phyloP scores from a whole-genome alignment of 1,284 basidiomycete species.

The Apiotrichum veenhuisii region DNA sequence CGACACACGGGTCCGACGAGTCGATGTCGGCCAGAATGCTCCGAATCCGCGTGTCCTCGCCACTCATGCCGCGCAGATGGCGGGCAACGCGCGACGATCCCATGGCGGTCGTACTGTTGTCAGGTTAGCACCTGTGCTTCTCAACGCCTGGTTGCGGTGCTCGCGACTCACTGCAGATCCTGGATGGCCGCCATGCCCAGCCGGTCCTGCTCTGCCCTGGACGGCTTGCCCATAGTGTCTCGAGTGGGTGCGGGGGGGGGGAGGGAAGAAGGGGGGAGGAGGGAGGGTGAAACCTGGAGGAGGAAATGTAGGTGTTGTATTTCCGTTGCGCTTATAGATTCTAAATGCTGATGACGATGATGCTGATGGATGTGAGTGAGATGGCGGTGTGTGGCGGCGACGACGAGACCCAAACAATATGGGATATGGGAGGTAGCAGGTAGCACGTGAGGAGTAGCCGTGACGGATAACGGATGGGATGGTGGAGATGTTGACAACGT shows the following conservation, averaged over 20 bases:
- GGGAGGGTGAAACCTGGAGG: neutral
- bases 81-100: neutral
- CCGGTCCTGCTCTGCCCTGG: conserved; percentile 5
- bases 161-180: conserved; percentile 9
- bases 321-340: too few species aligned
- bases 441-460: too few species aligned
- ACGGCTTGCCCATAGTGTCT: conserved; percentile 12
- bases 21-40: conserved; percentile 7
- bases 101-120: neutral
- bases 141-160: too few species aligned
- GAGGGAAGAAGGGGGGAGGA: neutral
- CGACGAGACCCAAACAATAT: too few species aligned
- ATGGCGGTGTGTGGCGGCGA: too few species aligned
- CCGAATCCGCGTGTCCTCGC: conserved; percentile 12
- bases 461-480: too few species aligned
- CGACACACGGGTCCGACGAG: neutral
- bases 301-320: too few species aligned
- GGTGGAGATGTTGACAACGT: too few species aligned
- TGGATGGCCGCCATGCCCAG: conserved; percentile 10
- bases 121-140: neutral
- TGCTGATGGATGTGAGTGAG: too few species aligned
- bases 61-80: neutral
- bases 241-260: too few species aligned
- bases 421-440: too few species aligned
- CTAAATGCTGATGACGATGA: too few species aligned